These are phyloP conservation scores for Phytophthora brassicae DNA, from an alignment of 352 stramenopile genomes.

Conservation along the genomic window DNA sequence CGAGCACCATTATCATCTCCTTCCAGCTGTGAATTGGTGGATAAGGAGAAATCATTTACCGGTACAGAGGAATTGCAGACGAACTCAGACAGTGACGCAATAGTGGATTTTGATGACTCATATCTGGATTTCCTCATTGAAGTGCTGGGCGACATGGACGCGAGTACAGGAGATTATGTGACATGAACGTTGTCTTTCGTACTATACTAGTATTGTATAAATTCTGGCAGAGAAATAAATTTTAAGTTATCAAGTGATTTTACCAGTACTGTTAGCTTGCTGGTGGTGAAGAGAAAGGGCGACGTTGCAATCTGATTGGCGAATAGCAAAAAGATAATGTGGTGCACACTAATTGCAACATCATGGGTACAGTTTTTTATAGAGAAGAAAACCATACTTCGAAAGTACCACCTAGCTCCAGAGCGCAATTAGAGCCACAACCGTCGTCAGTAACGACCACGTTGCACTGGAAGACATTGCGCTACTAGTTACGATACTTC, in stretches of 20 bases:
- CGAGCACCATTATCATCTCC: conserved; percentile 30
- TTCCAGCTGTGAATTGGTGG: conserved; percentile 23
- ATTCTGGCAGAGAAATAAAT: no score
- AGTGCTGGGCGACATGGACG: conserved; percentile 23
- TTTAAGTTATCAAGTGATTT: no score
- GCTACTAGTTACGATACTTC: conserved; percentile 16
- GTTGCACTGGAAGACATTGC: background rate
- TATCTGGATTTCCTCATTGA: conserved; percentile 49
- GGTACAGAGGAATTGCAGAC: conserved; percentile 21
- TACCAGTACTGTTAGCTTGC: no score
- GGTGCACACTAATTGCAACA: no score
- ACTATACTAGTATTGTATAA: no score
- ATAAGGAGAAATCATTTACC: no score
- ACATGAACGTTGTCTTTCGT: no score
- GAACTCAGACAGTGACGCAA: conserved; percentile 18
- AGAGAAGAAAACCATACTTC: no score
- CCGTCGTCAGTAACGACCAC: background rate
- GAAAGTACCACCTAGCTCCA: conserved; percentile 6
- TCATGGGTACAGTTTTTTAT: no score
- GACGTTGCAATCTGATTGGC: no score
- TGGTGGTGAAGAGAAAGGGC: no score
- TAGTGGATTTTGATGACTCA: conserved; percentile 40
- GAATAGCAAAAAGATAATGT: background rate
- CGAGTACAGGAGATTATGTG: conserved; percentile 9
- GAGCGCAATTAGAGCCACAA: background rate